Evolutionary conservation across 164 flowering plant genomes (phyloP).

Genomic region (Stephania cephalantha): DNA sequence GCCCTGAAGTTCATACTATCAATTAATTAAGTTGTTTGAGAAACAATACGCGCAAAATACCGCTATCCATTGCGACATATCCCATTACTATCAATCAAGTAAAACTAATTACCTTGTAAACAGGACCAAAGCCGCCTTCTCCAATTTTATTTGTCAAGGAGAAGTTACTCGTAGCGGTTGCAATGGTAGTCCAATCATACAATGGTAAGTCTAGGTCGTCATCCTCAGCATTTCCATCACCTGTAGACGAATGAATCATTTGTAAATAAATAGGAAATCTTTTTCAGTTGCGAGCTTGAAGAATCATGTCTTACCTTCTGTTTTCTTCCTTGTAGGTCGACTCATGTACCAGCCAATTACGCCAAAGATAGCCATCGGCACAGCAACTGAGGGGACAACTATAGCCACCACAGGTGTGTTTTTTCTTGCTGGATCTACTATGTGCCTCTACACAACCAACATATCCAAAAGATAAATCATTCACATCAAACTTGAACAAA

Average conservation of each 20-base stretch:
- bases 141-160: conserved; percentile 17
- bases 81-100: background rate
- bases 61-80: too few relatives aligned
- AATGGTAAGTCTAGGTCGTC: conserved; percentile 7
- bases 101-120: conserved; percentile 14
- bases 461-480: background rate
- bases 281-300: background rate
- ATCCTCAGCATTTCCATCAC: background rate
- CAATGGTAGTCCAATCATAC: conserved; percentile 7
- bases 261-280: too few relatives aligned
- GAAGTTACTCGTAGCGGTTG: conserved; percentile 19
- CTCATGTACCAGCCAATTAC: background rate
- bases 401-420: background rate
- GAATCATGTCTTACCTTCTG: background rate
- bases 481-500: background rate
- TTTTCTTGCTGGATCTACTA: background rate
- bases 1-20: background rate
- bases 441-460: background rate
- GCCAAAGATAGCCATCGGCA: background rate
- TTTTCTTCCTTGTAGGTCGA: background rate
- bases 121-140: conserved; percentile 24
- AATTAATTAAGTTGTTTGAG: too few relatives aligned
- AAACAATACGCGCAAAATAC: too few relatives aligned
- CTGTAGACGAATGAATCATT: background rate
- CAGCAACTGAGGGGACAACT: background rate